Evolutionary conservation across 257 asterid genomes (phyloP).

Genomic region (Ehretia macrophylla): DNA sequence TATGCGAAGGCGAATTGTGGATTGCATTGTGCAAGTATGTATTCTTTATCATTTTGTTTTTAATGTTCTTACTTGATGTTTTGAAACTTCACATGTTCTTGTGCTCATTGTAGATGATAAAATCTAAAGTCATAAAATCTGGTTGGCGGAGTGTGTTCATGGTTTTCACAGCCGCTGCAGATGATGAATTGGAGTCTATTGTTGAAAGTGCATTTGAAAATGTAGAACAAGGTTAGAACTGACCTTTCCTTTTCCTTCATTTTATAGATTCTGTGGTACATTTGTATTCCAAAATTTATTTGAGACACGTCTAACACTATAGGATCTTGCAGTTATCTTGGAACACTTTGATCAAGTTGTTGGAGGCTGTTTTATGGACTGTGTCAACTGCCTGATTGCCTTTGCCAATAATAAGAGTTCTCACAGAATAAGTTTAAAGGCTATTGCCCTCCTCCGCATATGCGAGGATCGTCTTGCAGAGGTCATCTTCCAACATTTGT

Average conservation of each 20-base stretch:
- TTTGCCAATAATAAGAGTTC: slow-evolving; percentile 93
- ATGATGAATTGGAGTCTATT: slow-evolving; percentile 83
- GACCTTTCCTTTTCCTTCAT: slow-evolving; percentile 6
- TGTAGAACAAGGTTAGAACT: slow-evolving; percentile 85
- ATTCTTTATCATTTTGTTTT: slow-evolving; percentile 13
- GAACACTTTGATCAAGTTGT: slow-evolving; percentile 99
- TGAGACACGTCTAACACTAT: slow-evolving; percentile 27
- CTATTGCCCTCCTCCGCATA: slow-evolving; percentile 97
- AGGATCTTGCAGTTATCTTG: slow-evolving; percentile 73
- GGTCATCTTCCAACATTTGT: slow-evolving; percentile 37
- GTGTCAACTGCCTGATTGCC: slow-evolving; percentile 98
- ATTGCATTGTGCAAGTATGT: slow-evolving; percentile 95
- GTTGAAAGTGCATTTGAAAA: slow-evolving; percentile 99
- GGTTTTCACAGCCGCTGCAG: slow-evolving; percentile 99
- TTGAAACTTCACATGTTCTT: slow-evolving; percentile 27
- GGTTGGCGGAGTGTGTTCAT: slow-evolving; percentile 99
- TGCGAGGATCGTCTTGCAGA: slow-evolving; percentile 99
- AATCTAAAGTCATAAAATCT: slow-evolving; percentile 97
- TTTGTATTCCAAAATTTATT: slow-evolving; percentile 13
- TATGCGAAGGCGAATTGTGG: slow-evolving; percentile 89
- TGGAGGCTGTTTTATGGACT: slow-evolving; percentile 99
- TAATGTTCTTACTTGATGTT: slow-evolving; percentile 5
- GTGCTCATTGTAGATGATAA: slow-evolving; percentile 76
- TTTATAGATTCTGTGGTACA: slow-evolving; percentile 12
- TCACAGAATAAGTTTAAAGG: slow-evolving; percentile 93